phyloP scores from a whole-genome alignment of 176 grass and related monocot genomes.

The Coix lacrymajobi region DNA sequence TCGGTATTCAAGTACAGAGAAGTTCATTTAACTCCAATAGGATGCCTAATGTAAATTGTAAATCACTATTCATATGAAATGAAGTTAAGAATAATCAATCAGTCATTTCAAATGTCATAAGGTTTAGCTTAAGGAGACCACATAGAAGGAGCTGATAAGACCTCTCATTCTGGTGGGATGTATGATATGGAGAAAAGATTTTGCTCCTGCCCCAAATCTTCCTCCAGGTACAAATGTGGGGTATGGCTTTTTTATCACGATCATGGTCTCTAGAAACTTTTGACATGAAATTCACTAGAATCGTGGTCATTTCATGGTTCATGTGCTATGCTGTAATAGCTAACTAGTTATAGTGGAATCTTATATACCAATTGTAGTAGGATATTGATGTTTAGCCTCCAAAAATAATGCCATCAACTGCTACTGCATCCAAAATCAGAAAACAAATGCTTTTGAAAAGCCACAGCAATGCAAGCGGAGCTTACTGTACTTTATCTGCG shows the following conservation, averaged over 20 bases:
- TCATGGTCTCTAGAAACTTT: conserved; percentile 12
- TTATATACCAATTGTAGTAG: not conserved
- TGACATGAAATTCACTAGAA: conserved; percentile 17
- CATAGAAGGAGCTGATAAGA: conserved; percentile 17
- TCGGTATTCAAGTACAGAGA: not conserved
- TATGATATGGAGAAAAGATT: conserved; percentile 12
- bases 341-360: not conserved
- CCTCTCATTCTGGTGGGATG: conserved; percentile 30
- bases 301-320: not conserved
- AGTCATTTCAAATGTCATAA: conserved; percentile 26
- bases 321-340: not conserved
- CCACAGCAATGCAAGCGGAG: not conserved
- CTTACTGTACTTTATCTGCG: not conserved
- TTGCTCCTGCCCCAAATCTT: conserved; percentile 12
- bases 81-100: conserved; percentile 17
- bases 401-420: not conserved
- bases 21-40: conserved; percentile 10
- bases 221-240: conserved; percentile 11
- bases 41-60: conserved; percentile 1
- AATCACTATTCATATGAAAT: conserved; percentile 24
- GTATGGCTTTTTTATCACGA: not conserved
- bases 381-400: not conserved
- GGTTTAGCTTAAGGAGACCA: conserved; percentile 1
- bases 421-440: not conserved
- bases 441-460: not conserved